Evolutionary conservation across 2,329 filamentous ascomycete genomes (phyloP), one percentile per base, ranked within the genome.

Genomic region (Xylariaceae sp.): DNA sequence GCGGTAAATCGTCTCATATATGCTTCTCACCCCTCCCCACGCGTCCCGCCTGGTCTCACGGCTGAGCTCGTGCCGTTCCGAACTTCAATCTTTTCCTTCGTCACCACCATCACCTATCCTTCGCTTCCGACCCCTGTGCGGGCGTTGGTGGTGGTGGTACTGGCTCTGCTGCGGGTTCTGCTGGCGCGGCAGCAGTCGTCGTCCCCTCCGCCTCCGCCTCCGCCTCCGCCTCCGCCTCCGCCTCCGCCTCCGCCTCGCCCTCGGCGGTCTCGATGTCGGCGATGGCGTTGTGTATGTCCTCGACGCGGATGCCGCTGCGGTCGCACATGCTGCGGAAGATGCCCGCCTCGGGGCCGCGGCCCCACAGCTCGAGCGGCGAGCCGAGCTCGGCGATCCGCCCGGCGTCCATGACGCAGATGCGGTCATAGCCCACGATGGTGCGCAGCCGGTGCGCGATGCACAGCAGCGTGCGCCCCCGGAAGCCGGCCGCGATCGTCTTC

Each of bases 391-490:
- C 86, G 52, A 98, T 95, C 12, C 64, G 63, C 0, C 92, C 92
- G 28, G 80, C 72, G 50, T 96, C 90, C 89, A 98, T 94, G 47
- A 98, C 92, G 51, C 88, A 90, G 55, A 98, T 94, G 29, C 90
- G 78, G 59, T 98, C 90, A 59, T 96, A 96, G 18, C 80, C 79
- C 42, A 96, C 82, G 43, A 98, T 94, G 1, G 92, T 96, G 52
- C 86, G 82, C 50, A 96, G 67, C 5, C 90, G 74, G 60, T 96
- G 90, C 5, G 90, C 90, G 56, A 96, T 95, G 60, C 88, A 94
- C 15, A 96, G 66, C 29, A 96, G 63, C 3, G 90, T 95, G 67
- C 83, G 86, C 38, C 88, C 89, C 34, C 74, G 71, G 67, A 96
- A 96, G 0, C 80, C 89, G 1, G 74, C 71, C 0, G 85, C 81